Evolutionary conservation across 2,329 filamentous ascomycete species (phyloP), one percentile per base, ranked within the genome.

Genomic region (Sporothrix phasma): DNA sequence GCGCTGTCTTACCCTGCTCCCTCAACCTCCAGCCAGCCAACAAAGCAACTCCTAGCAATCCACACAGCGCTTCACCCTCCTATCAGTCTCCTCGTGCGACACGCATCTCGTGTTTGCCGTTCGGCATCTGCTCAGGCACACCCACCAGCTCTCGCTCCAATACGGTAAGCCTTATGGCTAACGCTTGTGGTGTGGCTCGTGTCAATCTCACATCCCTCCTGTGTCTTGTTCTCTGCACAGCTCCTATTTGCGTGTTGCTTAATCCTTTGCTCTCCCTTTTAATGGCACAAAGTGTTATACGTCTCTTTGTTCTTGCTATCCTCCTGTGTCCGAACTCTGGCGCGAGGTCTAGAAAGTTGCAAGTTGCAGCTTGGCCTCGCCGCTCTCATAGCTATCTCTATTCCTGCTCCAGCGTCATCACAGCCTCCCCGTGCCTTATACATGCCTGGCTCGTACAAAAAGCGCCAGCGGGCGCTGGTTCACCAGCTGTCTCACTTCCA

Each of bases 401-500:
- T 26, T 6, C 29, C 31, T 15, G n/a, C 24, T 34, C 17, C 43
- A 37, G 26, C 34, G 1, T 13, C 49, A 10, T 15, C 17, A 3
- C 58, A 6, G 45, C 3, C 24, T 54, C 24, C 29, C 17, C 5
- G 11, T n/a, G 5, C 2, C 24, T 37, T 13, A 5, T 10, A 24
- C 13, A 67, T 67, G 63, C 29, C 24, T 11, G 34, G 53, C 11
- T 47, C 61, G 3, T n/a, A 45, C 4, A 65, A 64, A 45, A 67
- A 63, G 62, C 65, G 66, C 13, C 56, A 61, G 24, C 69, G 60
- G 15, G 63, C 39, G 31, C 46, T 68, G 34, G 56, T 67, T 13
- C 26, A 41, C 4, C 65, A 63, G 19, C 47, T 69, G 6, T 65
- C 64, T 24, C 64, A 67, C 43, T 22, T 67, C 1, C 68, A 69